Evolutionary conservation across 306 rosid species (phyloP).

Genomic region (Aeschynomene evenia): DNA sequence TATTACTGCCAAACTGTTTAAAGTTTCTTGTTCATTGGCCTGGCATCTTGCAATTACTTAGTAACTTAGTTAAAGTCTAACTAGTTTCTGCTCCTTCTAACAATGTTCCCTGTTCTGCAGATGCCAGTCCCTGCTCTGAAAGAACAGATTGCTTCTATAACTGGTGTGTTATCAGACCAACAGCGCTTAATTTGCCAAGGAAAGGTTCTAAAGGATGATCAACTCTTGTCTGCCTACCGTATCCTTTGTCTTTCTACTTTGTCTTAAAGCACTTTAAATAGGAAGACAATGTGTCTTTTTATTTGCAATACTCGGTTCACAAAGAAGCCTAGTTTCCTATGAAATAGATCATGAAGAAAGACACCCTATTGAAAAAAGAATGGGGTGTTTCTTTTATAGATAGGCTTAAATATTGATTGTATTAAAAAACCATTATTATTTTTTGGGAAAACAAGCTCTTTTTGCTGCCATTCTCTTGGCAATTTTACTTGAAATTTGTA

Average conservation of each 20-base stretch:
- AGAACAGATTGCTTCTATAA: constrained; percentile 56
- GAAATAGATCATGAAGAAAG: constrained; percentile 4
- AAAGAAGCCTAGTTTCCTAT: constrained; percentile 15
- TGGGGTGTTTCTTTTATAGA: no score
- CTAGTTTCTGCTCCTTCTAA: background rate
- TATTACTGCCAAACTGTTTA: constrained; percentile 9
- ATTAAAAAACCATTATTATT: constrained; percentile 6
- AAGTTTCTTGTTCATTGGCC: constrained; percentile 27
- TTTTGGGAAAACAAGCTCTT: background rate
- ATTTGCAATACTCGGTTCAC: background rate
- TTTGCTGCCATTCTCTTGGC: constrained; percentile 20
- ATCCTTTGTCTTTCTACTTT: constrained; percentile 38
- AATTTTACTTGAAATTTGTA: constrained; percentile 22
- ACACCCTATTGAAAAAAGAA: background rate
- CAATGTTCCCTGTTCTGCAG: constrained; percentile 47
- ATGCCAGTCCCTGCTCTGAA: constrained; percentile 76
- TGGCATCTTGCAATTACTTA: constrained; percentile 1
- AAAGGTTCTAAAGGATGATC: constrained; percentile 56
- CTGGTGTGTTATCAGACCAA: constrained; percentile 52
- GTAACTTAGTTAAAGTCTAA: constrained; percentile 12
- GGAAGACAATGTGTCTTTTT: constrained; percentile 13
- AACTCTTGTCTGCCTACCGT: constrained; percentile 59
- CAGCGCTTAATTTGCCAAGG: constrained; percentile 59
- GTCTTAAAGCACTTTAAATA: constrained; percentile 14
- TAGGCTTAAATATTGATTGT: background rate